Evolutionary conservation across 164 flowering plant species (phyloP).

Genomic region (Berberis thunbergii): DNA sequence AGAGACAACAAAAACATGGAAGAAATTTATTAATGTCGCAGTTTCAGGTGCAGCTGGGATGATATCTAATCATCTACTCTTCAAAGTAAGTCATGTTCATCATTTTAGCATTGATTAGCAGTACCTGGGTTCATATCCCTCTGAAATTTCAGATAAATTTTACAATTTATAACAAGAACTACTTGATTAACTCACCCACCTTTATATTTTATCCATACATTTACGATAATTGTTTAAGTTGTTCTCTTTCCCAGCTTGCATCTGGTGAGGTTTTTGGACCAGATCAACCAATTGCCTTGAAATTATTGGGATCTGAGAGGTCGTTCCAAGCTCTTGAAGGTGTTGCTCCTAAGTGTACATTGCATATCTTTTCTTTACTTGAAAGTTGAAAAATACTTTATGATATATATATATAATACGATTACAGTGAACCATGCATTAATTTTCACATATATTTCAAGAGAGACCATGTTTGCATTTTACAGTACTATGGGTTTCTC

Average conservation of each 20-base stretch:
- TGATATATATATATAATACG: too few species aligned
- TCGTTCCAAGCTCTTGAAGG: conserved; percentile 93
- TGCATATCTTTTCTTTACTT: not conserved
- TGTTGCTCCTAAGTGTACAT: conserved; percentile 10
- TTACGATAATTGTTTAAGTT: not conserved
- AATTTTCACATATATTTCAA: too few species aligned
- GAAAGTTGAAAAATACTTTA: too few species aligned
- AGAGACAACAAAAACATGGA: conserved; percentile 91
- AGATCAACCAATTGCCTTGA: conserved; percentile 86
- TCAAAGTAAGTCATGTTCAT: conserved; percentile 52
- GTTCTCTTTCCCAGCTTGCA: conserved; percentile 56
- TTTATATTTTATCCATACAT: too few species aligned
- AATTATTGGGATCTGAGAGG: conserved; percentile 78
- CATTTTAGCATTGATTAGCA: not conserved
- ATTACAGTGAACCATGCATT: too few species aligned
- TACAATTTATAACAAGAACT: too few species aligned
- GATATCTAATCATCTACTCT: conserved; percentile 94
- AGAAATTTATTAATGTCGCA: conserved; percentile 65
- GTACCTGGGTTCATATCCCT: too few species aligned
- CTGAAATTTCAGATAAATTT: too few species aligned
- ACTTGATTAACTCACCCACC: too few species aligned
- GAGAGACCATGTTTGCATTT: too few species aligned
- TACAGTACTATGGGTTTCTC: too few species aligned
- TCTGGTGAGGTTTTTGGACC: conserved; percentile 92
- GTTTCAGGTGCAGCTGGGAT: conserved; percentile 99